Base-by-base conservation (phyloP, 768 basidiomycete genomes). In the Terana coerulea region DNA sequence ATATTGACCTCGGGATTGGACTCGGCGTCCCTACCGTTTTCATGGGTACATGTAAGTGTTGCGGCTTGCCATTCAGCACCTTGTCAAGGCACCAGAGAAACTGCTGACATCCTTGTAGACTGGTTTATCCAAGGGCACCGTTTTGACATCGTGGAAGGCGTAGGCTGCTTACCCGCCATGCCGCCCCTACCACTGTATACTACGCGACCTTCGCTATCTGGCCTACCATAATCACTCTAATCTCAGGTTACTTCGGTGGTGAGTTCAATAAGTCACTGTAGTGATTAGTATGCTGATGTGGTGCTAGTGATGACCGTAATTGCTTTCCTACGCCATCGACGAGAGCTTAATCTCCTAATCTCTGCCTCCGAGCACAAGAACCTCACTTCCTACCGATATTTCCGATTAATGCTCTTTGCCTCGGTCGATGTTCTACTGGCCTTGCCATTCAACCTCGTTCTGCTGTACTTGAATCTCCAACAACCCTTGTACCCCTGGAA, bases 91-190 rank as follows among this genome's bases (percentile, higher is more conserved):
- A n/a, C n/a, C n/a, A n/a, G n/a, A n/a, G n/a, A 14, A 42, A 40
- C 29, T 39, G 9, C 19, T 14, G 25, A 37, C 15, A 15, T 15
- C 17, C 29, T 31, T 34, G 14, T 35, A 87, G 85, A 82, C 57
- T 68, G 72, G 48, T 60, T 84, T 45, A 73, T 75, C 21, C 82
- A 85, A 61, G 78, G 80, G 49, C 77, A 79, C 63, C 76, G 85
- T 47, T 88, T 81, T 68, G 76, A 82, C 60, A 74, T 88, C 49
- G 64, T 75, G 17, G 71, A 78, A 63, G 75, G 81, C 49, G 65
- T 78, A 35, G 85, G 85, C 0, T 86, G 84, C 59, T 55, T 63
- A 6, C 67, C 75, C 1, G 57, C 71, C 3, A 69, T 64, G 10
- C 77, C 77, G 42, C 30, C 34, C n/a, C n/a, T 69, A 73, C 55